phyloP scores from a whole-genome alignment of 2,329 filamentous ascomycete genomes.

The Colletotrichum navitas region DNA sequence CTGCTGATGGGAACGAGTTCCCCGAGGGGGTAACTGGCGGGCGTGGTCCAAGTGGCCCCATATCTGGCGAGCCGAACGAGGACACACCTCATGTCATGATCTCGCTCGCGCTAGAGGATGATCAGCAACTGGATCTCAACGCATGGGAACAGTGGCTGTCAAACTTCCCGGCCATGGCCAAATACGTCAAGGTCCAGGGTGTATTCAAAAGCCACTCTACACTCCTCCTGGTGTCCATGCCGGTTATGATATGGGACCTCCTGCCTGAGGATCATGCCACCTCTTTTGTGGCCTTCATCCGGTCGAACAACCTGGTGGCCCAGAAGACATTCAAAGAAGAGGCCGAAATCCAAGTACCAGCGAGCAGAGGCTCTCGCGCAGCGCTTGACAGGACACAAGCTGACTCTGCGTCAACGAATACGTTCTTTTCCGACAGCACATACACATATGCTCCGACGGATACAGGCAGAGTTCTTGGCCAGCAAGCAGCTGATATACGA shows the following conservation, averaged over 20 bases:
- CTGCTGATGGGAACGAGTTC: conserved; percentile 20
- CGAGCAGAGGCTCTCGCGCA: background rate
- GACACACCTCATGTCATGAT: conserved; percentile 72
- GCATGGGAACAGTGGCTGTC: conserved; percentile 71
- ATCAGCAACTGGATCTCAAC: conserved; percentile 68
- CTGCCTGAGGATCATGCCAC: conserved; percentile 69
- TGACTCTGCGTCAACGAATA: conserved; percentile 23
- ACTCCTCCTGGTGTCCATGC: conserved; percentile 68
- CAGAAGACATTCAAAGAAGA: conserved; percentile 10
- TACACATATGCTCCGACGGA: conserved; percentile 26
- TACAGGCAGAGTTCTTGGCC: background rate
- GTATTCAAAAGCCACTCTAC: conserved; percentile 73
- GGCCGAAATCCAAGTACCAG: background rate
- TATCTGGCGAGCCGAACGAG: conserved; percentile 61
- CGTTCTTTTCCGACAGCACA: conserved; percentile 30
- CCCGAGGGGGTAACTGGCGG: conserved; percentile 19
- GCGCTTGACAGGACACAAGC: background rate
- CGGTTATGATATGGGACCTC: conserved; percentile 71
- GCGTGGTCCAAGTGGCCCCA: conserved; percentile 29
- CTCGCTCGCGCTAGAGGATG: conserved; percentile 68
- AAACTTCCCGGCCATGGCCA: conserved; percentile 68
- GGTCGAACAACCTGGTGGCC: conserved; percentile 33
- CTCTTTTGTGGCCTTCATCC: conserved; percentile 27
- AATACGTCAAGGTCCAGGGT: conserved; percentile 71
- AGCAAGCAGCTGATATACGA: conserved; percentile 1